Percentiles rank a stretch among this genome's conserved stretches.
phyloP scores from a whole-genome alignment of 495 filamentous ascomycete genomes.

The Penicillium flavigenum region DNA sequence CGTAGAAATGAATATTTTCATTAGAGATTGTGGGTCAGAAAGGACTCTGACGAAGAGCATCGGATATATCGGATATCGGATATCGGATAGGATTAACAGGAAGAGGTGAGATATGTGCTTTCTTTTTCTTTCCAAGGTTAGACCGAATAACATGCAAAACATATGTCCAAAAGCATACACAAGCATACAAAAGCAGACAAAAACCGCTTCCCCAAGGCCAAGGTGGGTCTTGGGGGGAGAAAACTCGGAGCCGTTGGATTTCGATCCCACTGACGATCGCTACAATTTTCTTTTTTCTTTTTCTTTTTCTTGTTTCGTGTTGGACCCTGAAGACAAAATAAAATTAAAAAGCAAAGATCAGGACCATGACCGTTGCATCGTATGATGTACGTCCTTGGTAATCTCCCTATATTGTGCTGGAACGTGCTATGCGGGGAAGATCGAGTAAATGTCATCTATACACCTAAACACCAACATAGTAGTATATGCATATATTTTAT shows the following conservation, averaged over 20 bases:
- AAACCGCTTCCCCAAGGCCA: not conserved
- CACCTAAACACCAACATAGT: no score
- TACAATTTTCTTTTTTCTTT: constrained; percentile 1
- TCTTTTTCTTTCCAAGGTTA: no score
- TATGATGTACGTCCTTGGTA: not conserved
- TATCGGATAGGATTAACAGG: no score
- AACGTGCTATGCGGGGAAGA: constrained; percentile 21
- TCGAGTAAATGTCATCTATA: no score
- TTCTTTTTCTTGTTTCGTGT: not conserved
- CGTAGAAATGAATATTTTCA: no score
- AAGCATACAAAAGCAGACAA: no score
- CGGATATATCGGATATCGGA: not conserved
- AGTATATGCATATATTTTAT: no score
- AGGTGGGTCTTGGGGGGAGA: constrained; percentile 27
- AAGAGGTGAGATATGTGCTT: no score
- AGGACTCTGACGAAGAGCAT: not conserved
- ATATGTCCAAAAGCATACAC: no score
- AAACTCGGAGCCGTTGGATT: constrained; percentile 32
- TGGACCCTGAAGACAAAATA: not conserved
- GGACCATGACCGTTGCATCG: not conserved
- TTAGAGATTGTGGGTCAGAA: not conserved
- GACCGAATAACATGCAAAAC: no score
- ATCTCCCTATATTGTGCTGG: constrained; percentile 4
- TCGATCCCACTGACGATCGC: constrained; percentile 22
- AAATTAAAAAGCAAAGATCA: not conserved